Evolutionary conservation across 2,329 filamentous ascomycete species (phyloP), one percentile per base, ranked within the genome.

Genomic region (Aspergillus sp.): DNA sequence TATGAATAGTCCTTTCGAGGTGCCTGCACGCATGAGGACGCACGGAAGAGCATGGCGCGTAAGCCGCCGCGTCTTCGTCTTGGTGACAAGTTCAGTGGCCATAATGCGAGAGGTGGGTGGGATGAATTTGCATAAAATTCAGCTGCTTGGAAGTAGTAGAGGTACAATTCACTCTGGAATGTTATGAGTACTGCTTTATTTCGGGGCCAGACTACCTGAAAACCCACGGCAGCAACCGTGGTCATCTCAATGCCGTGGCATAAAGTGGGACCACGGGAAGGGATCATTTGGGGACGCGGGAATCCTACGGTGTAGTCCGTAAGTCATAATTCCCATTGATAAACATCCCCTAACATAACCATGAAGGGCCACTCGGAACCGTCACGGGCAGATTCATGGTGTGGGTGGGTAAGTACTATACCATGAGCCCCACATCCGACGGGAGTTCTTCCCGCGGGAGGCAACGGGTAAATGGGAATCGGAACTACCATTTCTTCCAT

Each of bases 11-110:
- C 53, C 53, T 22, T 56, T 56, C 8, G 53, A 56, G 2, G 53
- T 56, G 5, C 53, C 45, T 8, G 53, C 37, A 7, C 53, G n/a
- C 53, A 50, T 56, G 24, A 51, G 39, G 19, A 44, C 49, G n/a
- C 37, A 51, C 3, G 49, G 49, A 6, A 51, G 39, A 11, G 39
- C 37, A 33, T 51, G 49, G 7, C 39, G 24, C 24, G 13, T 39
- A 19, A 42, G 49, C 15, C 37, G 37, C 49, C 20, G 49, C n/a
- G 37, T n/a, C 24, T 12, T 19, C n/a, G 37, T n/a, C 24, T 12
- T 19, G 5, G 34, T 40, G 13, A 30, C 39, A 5, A 20, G 20
- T n/a, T 51, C 22, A 42, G 15, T 30, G 33, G 12, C n/a, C 39
- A 37, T 41, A 17, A 37, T 19, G 15, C 22, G 17, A 17, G 22